A percentile compares a stretch with the other conserved stretches of the same genome.
These are phyloP conservation scores for Brassica incana DNA, from an alignment of 345 rosid genomes.

Conservation along the genomic window DNA sequence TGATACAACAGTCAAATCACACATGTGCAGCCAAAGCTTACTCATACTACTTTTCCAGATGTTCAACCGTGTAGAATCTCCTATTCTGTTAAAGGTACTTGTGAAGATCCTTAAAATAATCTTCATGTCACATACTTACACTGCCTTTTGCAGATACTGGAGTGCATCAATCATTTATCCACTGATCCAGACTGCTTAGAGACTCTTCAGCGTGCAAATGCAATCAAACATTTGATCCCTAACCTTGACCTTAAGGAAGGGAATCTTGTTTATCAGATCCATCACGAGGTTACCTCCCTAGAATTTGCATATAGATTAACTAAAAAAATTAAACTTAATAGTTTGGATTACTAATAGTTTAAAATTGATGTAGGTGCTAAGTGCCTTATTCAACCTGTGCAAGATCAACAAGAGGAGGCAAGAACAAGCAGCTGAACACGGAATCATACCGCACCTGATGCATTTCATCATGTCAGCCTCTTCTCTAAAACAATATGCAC, in stretches of 20 bases:
- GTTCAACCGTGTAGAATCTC: conserved; percentile 79
- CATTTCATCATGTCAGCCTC: conserved; percentile 76
- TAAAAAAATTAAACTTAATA: not conserved
- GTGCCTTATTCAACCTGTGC: conserved; percentile 94
- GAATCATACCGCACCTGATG: conserved; percentile 98
- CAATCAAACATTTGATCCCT: conserved; percentile 89
- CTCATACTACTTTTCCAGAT: conserved; percentile 85
- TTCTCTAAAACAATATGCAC: conserved; percentile 75
- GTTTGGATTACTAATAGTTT: not conserved
- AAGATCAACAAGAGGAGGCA: conserved; percentile 99
- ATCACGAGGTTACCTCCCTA: conserved; percentile 67
- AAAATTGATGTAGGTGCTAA: conserved; percentile 69
- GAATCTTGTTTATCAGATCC: conserved; percentile 75
- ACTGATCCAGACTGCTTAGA: conserved; percentile 96
- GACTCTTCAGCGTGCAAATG: conserved; percentile 95
- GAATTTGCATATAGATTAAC: conserved; percentile 3
- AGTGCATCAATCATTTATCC: conserved; percentile 86
- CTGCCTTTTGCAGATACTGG: conserved; percentile 60
- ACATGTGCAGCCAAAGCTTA: conserved; percentile 55
- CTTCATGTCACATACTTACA: conserved; percentile 11
- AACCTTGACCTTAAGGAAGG: conserved; percentile 94
- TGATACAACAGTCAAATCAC: conserved; percentile 85
- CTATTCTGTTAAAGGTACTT: not conserved
- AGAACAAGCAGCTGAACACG: conserved; percentile 99
- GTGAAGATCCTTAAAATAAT: conserved; percentile 3